Evolutionary conservation across 768 basidiomycete species (phyloP).

Genomic region (Terana coerulea): DNA sequence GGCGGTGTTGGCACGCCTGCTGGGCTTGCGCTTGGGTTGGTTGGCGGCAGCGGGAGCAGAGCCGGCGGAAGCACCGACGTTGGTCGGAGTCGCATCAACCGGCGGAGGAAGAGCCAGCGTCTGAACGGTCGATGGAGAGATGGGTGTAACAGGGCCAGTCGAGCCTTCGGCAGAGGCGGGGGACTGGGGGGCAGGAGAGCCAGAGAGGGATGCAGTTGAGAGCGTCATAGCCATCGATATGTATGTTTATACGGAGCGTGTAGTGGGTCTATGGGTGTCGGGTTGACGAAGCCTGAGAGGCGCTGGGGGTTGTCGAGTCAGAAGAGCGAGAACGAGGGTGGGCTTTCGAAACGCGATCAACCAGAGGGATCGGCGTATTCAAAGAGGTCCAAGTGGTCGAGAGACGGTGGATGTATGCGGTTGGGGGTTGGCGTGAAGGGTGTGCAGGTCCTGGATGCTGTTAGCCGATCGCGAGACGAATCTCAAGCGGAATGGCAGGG

Average conservation of each 20-base stretch:
- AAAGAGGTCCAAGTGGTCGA: conserved; percentile 42
- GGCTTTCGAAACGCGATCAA: conserved; percentile 41
- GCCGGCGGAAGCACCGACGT: conserved; percentile 12
- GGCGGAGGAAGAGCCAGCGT: conserved; percentile 33
- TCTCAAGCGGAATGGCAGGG: conserved; percentile 39
- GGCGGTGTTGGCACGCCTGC: conserved; percentile 90
- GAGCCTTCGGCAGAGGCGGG: conserved; percentile 41
- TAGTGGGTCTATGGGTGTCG: conserved; percentile 11
- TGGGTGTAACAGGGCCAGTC: conserved; percentile 45
- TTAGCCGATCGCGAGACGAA: conserved; percentile 32
- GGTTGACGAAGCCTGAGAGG: conserved; percentile 14
- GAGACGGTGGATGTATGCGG: conserved; percentile 16
- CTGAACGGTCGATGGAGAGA: conserved; percentile 36
- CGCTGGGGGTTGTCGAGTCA: conserved; percentile 15
- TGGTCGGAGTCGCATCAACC: conserved; percentile 22
- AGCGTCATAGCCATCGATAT: conserved; percentile 35
- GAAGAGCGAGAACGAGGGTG: conserved; percentile 8
- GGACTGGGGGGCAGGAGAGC: conserved; percentile 36
- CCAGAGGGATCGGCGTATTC: conserved; percentile 29
- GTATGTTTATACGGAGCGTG: conserved; percentile 13
- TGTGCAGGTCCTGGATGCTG: neutral
- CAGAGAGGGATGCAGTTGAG: conserved; percentile 35
- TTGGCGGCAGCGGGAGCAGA: conserved; percentile 20
- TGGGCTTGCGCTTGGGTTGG: conserved; percentile 76
- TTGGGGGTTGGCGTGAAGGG: conserved; percentile 8